phyloP scores from a whole-genome alignment of 2,329 filamentous ascomycete species.

The Epicoccum sorghinum region DNA sequence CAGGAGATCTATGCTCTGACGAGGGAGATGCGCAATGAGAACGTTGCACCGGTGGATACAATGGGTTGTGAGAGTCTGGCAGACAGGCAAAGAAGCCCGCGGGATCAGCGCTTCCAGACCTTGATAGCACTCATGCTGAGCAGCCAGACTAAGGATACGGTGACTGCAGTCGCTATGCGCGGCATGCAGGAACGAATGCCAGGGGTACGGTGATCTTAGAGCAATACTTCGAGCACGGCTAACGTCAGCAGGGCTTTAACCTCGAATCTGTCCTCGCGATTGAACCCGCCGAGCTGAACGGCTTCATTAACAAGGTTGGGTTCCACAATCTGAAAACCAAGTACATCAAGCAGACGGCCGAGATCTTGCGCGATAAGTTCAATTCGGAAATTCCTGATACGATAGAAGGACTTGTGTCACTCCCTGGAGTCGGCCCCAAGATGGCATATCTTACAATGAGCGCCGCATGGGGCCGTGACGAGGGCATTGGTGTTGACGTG shows the following conservation, averaged over 20 bases:
- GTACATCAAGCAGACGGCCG: conserved; percentile 76
- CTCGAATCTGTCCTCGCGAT: conserved; percentile 79
- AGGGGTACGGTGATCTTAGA: conserved; percentile 40
- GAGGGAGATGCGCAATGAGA: conserved; percentile 76
- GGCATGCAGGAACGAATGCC: conserved; percentile 76
- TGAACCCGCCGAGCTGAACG: conserved; percentile 69
- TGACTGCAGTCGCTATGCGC: conserved; percentile 82
- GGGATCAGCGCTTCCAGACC: conserved; percentile 80
- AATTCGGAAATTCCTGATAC: conserved; percentile 79
- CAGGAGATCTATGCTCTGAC: conserved; percentile 78
- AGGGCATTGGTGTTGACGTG: conserved; percentile 91
- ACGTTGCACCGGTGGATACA: conserved; percentile 85
- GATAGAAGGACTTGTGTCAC: conserved; percentile 73
- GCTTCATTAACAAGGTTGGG: conserved; percentile 81
- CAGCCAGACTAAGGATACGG: conserved; percentile 91
- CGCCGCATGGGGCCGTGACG: conserved; percentile 70
- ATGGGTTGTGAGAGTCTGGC: conserved; percentile 92
- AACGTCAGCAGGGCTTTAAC: conserved; percentile 60
- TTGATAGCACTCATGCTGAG: conserved; percentile 88
- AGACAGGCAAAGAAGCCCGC: conserved; percentile 54
- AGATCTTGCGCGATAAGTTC: conserved; percentile 73
- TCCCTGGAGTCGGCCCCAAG: conserved; percentile 91
- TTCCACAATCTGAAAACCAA: conserved; percentile 96
- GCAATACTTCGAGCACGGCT: not conserved
- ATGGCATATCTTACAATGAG: conserved; percentile 92